Evolutionary conservation across 441 rosid genomes (phyloP).

Genomic region (Flueggea neowawraea): DNA sequence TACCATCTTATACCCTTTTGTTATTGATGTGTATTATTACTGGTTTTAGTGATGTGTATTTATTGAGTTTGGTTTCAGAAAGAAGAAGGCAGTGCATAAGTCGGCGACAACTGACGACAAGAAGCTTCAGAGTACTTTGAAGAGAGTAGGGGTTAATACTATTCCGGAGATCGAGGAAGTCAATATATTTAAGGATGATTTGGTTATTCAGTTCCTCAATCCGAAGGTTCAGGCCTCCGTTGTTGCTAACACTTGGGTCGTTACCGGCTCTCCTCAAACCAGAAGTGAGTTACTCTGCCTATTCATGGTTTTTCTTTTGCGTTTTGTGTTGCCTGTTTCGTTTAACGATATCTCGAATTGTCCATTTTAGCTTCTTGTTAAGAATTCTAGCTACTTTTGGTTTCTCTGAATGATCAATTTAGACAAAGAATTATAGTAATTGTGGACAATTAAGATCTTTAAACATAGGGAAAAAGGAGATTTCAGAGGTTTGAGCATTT

Average conservation of each 20-base stretch:
- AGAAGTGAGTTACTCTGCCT: constrained; percentile 65
- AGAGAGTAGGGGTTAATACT: constrained; percentile 82
- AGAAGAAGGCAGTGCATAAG: constrained; percentile 98
- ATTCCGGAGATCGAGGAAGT: constrained; percentile 93
- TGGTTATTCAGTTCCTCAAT: constrained; percentile 74
- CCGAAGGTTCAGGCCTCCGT: constrained; percentile 97
- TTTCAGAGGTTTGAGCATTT: no score
- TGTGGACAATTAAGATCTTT: no score
- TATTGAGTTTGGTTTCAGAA: constrained; percentile 29
- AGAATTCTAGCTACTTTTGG: not conserved
- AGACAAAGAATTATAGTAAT: no score
- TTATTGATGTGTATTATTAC: no score
- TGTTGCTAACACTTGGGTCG: constrained; percentile 96
- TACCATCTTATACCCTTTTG: not conserved
- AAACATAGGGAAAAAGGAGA: no score
- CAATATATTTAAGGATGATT: constrained; percentile 89
- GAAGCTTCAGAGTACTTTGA: constrained; percentile 87
- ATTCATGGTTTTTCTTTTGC: no score
- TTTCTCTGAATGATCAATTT: no score
- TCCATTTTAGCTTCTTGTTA: no score
- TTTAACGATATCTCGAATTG: no score
- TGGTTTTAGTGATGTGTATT: no score
- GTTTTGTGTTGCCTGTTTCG: not conserved
- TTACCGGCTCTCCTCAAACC: constrained; percentile 82
- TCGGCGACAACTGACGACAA: constrained; percentile 89